Evolutionary conservation across 2,329 filamentous ascomycete species (phyloP), one percentile per base, ranked within the genome.

Genomic region (Trichophyton verrucosum): DNA sequence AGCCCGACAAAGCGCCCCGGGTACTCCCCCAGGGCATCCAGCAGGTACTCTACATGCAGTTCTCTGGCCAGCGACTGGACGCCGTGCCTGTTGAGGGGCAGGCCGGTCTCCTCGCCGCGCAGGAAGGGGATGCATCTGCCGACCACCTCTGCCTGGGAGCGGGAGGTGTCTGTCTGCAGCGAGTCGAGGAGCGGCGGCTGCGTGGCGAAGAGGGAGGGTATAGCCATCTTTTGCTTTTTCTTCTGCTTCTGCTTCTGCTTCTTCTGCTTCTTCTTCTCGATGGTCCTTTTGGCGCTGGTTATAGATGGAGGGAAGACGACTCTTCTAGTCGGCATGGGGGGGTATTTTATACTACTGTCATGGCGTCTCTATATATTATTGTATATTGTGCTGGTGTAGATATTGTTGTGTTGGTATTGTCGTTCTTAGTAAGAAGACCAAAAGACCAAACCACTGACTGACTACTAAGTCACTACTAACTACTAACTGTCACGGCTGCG

Each of bases 1-100:
- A 91, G 83, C 57, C 80, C 81, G 59, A 86, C 84, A 73, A 87
- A 96, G 2, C 77, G 78, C 6, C 81, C 76, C 0, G 92, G 89
- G 63, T 95, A 83, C 57, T 77, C 78, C 49, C 76, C 76, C 47
- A 85, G 68, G 9, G 76, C 76, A 59, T 77, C 74, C 61, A 78
- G 77, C 42, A 79, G 69, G 64, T 75, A 80, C n/a, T 67, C 69
- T 47, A 77, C 64, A 69, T 86, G 84, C 47, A 75, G 73, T 61
- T 78, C 76, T 47, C 87, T 84, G 66, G 86, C 81, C n/a, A 99
- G 81, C 61, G 79, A 80, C 13, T 90, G 88, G 40, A 96, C 77
- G 13, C 90, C 91, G 71, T 86, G 78, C 58, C 75, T 76, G 74
- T 95, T 96, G 74, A 82, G 38, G 9, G 55, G n/a, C 17, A 57